Conservation (phyloP, 352 stramenopile species). For the Peronospora destructor region DNA sequence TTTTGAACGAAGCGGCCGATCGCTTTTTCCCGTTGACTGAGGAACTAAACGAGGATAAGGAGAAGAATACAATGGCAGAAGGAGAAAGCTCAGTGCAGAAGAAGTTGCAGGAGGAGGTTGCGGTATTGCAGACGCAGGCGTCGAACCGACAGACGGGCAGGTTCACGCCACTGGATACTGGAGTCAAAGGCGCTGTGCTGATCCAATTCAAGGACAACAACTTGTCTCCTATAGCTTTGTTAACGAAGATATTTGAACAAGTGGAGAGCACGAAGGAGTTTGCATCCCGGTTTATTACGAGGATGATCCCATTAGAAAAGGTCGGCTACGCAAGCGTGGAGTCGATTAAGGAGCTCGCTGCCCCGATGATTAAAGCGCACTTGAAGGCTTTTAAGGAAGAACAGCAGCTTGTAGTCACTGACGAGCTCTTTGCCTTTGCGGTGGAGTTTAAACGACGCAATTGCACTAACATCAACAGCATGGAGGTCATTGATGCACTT, state of each 20-base stretch:
- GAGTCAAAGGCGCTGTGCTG: slow-evolving; percentile 63
- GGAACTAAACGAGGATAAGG: slow-evolving; percentile 15
- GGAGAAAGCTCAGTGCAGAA: slow-evolving; percentile 45
- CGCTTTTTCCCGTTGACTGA: slow-evolving; percentile 39
- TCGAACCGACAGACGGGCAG: slow-evolving; percentile 56
- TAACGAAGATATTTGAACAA: slow-evolving; percentile 58
- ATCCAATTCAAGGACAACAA: slow-evolving; percentile 53
- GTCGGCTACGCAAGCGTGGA: slow-evolving; percentile 58
- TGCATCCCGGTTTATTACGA: slow-evolving; percentile 64
- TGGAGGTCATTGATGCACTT: slow-evolving; percentile 67
- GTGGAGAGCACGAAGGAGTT: slow-evolving; percentile 62
- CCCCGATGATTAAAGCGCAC: slow-evolving; percentile 49
- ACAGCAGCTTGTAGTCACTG: slow-evolving; percentile 16
- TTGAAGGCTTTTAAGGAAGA: slow-evolving; percentile 29
- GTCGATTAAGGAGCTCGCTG: slow-evolving; percentile 46
- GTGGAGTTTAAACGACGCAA: slow-evolving; percentile 80
- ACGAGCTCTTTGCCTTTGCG: slow-evolving; percentile 33
- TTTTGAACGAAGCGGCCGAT: slow-evolving; percentile 70
- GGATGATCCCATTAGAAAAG: slow-evolving; percentile 67
- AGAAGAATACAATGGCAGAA: slow-evolving; percentile 16
- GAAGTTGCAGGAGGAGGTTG: slow-evolving; percentile 64
- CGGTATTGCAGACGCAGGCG: slow-evolving; percentile 44
- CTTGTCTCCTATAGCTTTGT: slow-evolving; percentile 39
- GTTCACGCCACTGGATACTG: slow-evolving; percentile 66
- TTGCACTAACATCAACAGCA: slow-evolving; percentile 61